Conservation (phyloP, 345 rosid species). For the Rhodamnia rubescens region DNA sequence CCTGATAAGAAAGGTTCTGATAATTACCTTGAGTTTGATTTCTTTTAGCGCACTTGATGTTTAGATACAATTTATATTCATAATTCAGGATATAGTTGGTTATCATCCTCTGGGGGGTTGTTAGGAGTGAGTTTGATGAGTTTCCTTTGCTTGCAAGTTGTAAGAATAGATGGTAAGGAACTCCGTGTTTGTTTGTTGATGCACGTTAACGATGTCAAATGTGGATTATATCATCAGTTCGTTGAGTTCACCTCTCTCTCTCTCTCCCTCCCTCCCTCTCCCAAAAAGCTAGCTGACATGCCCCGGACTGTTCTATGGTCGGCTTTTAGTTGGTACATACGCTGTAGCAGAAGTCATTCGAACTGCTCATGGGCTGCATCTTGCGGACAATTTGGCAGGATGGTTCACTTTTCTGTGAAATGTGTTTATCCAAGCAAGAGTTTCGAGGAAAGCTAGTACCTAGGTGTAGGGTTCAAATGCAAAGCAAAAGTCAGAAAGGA, state of each 20-base stretch:
- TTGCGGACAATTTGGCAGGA: not conserved
- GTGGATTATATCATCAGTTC: not conserved
- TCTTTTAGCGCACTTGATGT: constrained; percentile 42
- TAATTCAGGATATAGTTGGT: not conserved
- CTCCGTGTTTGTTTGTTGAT: not conserved
- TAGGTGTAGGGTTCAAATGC: no score
- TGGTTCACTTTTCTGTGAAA: not conserved
- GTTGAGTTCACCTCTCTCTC: not conserved
- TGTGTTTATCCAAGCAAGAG: not conserved
- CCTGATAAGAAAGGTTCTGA: constrained; percentile 51
- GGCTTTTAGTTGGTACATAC: not conserved
- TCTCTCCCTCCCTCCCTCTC: not conserved
- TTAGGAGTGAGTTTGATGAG: not conserved
- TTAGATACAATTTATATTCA: not conserved
- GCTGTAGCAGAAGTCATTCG: not conserved
- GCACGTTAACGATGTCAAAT: not conserved
- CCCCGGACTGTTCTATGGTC: not conserved
- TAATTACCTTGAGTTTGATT: constrained; percentile 86
- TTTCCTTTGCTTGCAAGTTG: not conserved
- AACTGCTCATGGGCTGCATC: not conserved
- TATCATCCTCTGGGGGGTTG: not conserved
- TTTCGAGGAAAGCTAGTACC: not conserved
- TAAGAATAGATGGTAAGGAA: not conserved
- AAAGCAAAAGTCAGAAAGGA: no score
- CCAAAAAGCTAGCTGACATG: not conserved